A percentile compares a stretch with the other conserved stretches of the same genome.
Evolutionary conservation across 2,329 filamentous ascomycete species (phyloP).

Genomic region (Chalaropsis thielavioides): DNA sequence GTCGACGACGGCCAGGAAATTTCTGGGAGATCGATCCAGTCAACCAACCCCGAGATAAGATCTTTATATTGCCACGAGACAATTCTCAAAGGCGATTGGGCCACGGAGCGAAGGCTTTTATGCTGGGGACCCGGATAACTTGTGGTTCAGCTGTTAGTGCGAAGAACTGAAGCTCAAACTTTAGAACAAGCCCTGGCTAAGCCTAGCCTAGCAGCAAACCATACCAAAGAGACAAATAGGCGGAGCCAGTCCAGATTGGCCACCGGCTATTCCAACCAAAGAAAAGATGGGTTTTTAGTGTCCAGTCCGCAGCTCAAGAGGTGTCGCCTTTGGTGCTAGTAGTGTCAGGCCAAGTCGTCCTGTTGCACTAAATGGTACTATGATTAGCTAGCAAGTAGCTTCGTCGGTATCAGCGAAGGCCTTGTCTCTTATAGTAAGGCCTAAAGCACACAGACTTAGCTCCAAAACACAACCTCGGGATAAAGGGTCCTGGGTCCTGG

Average conservation of each 20-base stretch:
- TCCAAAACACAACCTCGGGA: not conserved
- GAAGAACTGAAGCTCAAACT: not conserved
- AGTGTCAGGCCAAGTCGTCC: slow-evolving; percentile 1
- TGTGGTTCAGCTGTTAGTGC: slow-evolving; percentile 4
- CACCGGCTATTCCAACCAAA: slow-evolving; percentile 3
- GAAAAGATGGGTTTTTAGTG: slow-evolving; percentile 3
- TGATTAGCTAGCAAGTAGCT: not conserved
- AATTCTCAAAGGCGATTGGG: not conserved
- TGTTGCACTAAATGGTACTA: slow-evolving; percentile 1
- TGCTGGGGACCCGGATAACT: not conserved
- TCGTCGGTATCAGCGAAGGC: slow-evolving; percentile 1
- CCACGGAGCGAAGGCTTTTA: not conserved
- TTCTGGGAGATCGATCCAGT: not conserved
- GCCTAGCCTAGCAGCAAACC: not conserved
- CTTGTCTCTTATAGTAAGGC: not conserved
- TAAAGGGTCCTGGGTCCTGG: slow-evolving; percentile 3
- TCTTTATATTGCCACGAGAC: not conserved
- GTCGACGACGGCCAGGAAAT: not conserved
- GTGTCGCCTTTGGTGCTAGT: slow-evolving; percentile 4
- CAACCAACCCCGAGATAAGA: not conserved
- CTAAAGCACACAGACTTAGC: slow-evolving; percentile 1
- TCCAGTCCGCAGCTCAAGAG: not conserved
- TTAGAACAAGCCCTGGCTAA: slow-evolving; percentile 5
- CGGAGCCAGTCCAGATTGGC: not conserved
- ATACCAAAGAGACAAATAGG: not conserved